A percentile compares a stretch with the other conserved stretches of the same genome.
These are phyloP conservation scores for Inosperma sp. DNA, from an alignment of 768 basidiomycete genomes.

Conservation along the genomic window DNA sequence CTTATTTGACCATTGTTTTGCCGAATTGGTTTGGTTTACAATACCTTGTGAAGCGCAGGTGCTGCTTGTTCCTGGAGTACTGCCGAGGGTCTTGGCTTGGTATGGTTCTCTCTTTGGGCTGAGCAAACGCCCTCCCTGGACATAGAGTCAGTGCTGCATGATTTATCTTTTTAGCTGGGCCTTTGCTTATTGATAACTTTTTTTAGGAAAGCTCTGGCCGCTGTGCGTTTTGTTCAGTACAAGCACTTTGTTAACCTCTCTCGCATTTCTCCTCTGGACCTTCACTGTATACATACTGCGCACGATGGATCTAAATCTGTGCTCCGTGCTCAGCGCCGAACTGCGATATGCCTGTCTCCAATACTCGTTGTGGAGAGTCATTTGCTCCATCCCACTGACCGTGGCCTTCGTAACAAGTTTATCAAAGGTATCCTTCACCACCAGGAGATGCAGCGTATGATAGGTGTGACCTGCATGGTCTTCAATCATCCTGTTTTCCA, in stretches of 20 bases:
- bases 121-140: neutral
- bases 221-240: neutral
- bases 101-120: neutral
- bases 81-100: too few relatives aligned
- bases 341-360: neutral
- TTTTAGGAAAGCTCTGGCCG: neutral
- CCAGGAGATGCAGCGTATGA: neutral
- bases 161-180: neutral
- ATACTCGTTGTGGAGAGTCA: neutral
- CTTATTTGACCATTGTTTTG: too few relatives aligned
- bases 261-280: neutral
- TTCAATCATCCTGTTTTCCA: neutral
- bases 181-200: too few relatives aligned
- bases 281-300: neutral
- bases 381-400: neutral
- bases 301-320: neutral
- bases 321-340: neutral
- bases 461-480: neutral
- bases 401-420: neutral
- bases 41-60: too few relatives aligned
- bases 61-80: too few relatives aligned
- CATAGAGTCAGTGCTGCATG: neutral
- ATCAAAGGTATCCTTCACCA: neutral
- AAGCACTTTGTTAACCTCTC: neutral
- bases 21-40: too few relatives aligned